phyloP scores from a whole-genome alignment of 495 filamentous ascomycete species.

The Xylaria castorea region DNA sequence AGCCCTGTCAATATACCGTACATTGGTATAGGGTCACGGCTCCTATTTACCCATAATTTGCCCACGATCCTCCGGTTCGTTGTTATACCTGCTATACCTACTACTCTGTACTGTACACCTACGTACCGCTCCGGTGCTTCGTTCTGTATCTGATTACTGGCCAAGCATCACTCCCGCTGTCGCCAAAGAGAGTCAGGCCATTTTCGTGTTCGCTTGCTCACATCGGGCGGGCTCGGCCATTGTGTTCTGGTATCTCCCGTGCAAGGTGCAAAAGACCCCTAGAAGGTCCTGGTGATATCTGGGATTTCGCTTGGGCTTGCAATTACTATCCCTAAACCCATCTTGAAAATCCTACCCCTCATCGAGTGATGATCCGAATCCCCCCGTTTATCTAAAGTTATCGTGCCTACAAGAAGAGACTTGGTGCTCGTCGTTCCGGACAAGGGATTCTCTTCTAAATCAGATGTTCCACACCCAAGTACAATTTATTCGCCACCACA shows the following conservation, averaged over 20 bases:
- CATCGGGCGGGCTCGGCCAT: conserved; percentile 47
- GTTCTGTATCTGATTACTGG: conserved; percentile 15
- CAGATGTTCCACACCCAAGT: conserved; percentile 15
- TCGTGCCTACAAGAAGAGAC: conserved; percentile 28
- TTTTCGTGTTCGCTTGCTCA: conserved; percentile 41
- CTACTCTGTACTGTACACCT: conserved; percentile 1
- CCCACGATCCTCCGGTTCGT: conserved; percentile 21
- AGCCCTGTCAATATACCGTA: conserved; percentile 16
- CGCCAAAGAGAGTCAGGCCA: conserved; percentile 43
- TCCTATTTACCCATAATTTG: conserved; percentile 24
- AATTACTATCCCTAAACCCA: conserved; percentile 21
- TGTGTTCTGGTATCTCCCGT: conserved; percentile 27
- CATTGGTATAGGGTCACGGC: background rate
- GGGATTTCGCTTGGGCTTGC: conserved; percentile 17
- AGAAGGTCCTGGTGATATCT: conserved; percentile 18
- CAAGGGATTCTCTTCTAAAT: conserved; percentile 17
- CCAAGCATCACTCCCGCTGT: conserved; percentile 36
- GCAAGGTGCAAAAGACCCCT: conserved; percentile 18
- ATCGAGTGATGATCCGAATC: conserved; percentile 22
- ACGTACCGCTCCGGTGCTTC: conserved; percentile 18
- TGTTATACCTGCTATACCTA: conserved; percentile 12
- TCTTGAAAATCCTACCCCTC: conserved; percentile 26
- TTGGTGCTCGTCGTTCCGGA: conserved; percentile 14
- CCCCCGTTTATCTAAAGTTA: conserved; percentile 22
- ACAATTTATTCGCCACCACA: conserved; percentile 10